Percentiles rank a stretch among this genome's conserved stretches.
Evolutionary conservation across 2,329 filamentous ascomycete genomes (phyloP).

Genomic region (Ploettnerulaceae sp.): DNA sequence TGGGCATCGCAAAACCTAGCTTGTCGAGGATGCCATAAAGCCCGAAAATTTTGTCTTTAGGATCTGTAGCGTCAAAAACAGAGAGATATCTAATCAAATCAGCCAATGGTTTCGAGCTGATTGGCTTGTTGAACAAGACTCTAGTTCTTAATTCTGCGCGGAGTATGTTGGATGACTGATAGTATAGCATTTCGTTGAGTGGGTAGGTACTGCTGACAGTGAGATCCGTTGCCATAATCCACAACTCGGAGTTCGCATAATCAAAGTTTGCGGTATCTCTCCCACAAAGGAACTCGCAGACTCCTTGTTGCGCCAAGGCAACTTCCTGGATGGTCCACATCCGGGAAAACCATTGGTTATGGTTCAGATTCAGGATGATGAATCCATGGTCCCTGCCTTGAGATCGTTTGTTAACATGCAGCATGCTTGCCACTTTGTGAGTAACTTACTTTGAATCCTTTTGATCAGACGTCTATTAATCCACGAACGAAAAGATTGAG

Average conservation of each 20-base stretch:
- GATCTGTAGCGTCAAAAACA: background rate
- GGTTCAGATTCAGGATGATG: background rate
- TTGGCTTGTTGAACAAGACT: background rate
- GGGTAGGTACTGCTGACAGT: background rate
- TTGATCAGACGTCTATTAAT: background rate
- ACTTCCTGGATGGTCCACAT: slow-evolving; percentile 11
- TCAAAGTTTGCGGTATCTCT: background rate
- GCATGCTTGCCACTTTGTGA: too few relatives aligned
- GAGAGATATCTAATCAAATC: background rate
- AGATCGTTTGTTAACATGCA: too few relatives aligned
- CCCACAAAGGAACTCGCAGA: background rate
- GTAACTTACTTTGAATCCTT: background rate
- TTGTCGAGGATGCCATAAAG: background rate
- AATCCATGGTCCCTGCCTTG: background rate
- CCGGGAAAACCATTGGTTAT: slow-evolving; percentile 7
- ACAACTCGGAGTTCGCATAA: background rate
- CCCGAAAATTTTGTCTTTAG: slow-evolving; percentile 8
- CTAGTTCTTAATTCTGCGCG: background rate
- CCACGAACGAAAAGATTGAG: background rate
- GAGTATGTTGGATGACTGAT: background rate
- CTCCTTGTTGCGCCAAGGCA: background rate
- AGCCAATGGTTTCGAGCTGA: background rate
- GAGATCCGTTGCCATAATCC: background rate
- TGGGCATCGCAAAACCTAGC: slow-evolving; percentile 1
- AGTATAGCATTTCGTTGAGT: background rate